Percentiles rank a stretch among this genome's conserved stretches.
Evolutionary conservation across 2,329 filamentous ascomycete species (phyloP).

Genomic region (Meredithiella fracta): DNA sequence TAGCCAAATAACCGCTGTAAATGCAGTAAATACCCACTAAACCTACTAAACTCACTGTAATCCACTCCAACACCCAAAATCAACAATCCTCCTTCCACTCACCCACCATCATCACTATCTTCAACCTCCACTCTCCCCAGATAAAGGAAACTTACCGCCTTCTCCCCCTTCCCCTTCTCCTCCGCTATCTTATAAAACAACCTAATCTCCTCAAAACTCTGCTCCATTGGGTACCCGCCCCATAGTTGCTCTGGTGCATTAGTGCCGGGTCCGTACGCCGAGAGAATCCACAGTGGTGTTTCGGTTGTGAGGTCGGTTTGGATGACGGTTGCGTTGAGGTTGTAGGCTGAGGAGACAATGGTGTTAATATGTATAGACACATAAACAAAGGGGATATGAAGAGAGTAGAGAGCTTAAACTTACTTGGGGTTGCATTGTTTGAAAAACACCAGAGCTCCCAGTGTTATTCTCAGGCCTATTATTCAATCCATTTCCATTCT

Average conservation of each 20-base stretch:
- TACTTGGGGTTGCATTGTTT: background rate
- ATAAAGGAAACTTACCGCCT: slow-evolving; percentile 27
- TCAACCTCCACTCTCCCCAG: background rate
- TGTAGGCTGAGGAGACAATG: slow-evolving; percentile 30
- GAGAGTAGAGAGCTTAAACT: background rate
- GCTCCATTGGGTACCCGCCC: slow-evolving; percentile 61
- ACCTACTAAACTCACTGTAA: background rate
- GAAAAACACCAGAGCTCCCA: too few relatives aligned
- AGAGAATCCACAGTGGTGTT: slow-evolving; percentile 70
- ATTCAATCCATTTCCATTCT: slow-evolving; percentile 17
- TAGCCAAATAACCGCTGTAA: too few relatives aligned
- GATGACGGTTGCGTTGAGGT: slow-evolving; percentile 42
- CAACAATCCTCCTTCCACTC: too few relatives aligned
- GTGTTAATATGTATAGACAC: too few relatives aligned
- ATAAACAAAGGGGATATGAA: background rate
- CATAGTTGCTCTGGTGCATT: slow-evolving; percentile 71
- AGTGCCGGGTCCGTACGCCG: slow-evolving; percentile 63
- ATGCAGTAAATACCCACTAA: too few relatives aligned
- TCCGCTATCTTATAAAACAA: slow-evolving; percentile 50
- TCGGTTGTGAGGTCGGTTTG: slow-evolving; percentile 52
- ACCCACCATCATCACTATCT: background rate
- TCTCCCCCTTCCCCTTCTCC: slow-evolving; percentile 41
- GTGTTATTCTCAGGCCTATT: slow-evolving; percentile 15
- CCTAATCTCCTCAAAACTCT: slow-evolving; percentile 77
- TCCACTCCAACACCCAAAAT: background rate